Evolutionary conservation across 768 basidiomycete genomes (phyloP).

Genomic region (Phaeotremella fagi): DNA sequence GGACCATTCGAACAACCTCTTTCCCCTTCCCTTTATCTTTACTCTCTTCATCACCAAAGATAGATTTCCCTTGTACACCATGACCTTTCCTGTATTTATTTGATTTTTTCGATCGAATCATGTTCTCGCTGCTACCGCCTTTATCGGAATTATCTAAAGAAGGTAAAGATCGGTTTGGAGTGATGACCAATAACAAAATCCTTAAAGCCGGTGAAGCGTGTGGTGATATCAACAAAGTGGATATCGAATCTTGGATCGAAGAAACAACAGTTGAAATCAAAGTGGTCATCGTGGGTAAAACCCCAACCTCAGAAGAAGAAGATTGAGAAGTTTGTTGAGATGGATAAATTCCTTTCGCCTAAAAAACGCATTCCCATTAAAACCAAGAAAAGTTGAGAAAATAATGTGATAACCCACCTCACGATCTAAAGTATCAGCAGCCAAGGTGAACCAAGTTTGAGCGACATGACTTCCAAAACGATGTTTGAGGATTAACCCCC

Average conservation of each 20-base stretch:
- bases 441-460: constrained; percentile 70
- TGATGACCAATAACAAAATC: constrained; percentile 70
- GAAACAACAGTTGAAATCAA: constrained; percentile 31
- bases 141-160: too few relatives aligned
- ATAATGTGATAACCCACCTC: constrained; percentile 43
- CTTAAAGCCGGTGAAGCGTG: constrained; percentile 90
- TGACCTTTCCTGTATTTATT: constrained; percentile 75
- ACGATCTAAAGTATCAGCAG: constrained; percentile 50
- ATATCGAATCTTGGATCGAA: constrained; percentile 57
- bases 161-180: constrained; percentile 55
- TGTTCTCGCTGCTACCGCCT: constrained; percentile 24
- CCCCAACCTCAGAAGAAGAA: constrained; percentile 9
- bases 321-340: constrained; percentile 46
- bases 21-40: constrained; percentile 34
- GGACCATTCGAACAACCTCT: constrained; percentile 41
- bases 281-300: constrained; percentile 47
- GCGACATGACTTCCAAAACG: constrained; percentile 94
- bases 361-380: too few relatives aligned
- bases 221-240: constrained; percentile 69
- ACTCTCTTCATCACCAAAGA: constrained; percentile 55
- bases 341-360: constrained; percentile 35
- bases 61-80: constrained; percentile 67
- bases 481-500: constrained; percentile 58
- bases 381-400: too few relatives aligned
- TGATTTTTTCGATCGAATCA: constrained; percentile 77